Conservation (phyloP, 257 asterid species). For the Solanum appendiculatum region DNA sequence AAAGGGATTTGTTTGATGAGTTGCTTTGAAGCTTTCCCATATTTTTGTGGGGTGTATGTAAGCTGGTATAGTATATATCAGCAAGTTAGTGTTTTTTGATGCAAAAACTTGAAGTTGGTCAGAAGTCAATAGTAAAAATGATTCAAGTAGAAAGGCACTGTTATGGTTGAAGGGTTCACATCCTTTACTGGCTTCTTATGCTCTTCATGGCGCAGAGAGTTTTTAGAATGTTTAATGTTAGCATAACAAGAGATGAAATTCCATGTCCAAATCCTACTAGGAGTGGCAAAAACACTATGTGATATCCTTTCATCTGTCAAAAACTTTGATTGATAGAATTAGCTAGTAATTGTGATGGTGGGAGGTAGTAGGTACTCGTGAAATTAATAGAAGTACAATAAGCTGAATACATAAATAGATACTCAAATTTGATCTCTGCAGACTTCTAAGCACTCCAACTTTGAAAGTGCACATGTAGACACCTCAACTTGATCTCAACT, state of each 20-base stretch:
- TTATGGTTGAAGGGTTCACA: background rate
- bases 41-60: background rate
- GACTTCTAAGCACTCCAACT: background rate
- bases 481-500: background rate
- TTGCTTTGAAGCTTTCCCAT: background rate
- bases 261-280: background rate
- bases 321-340: background rate
- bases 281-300: background rate
- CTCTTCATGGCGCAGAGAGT: background rate
- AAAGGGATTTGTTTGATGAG: background rate
- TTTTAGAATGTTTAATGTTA: background rate
- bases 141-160: background rate
- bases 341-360: background rate
- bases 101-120: background rate
- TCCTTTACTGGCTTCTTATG: background rate
- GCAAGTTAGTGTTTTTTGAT: background rate
- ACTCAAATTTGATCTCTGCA: background rate
- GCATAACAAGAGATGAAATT: background rate
- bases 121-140: background rate
- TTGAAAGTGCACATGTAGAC: background rate
- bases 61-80: background rate
- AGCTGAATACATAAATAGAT: background rate
- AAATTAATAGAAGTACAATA: background rate
- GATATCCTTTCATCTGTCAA: background rate
- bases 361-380: background rate